Percentiles rank a stretch among this genome's conserved stretches.
These are phyloP conservation scores for Setaria italica DNA, from an alignment of 202 grass and related monocot genomes.

Conservation along the genomic window DNA sequence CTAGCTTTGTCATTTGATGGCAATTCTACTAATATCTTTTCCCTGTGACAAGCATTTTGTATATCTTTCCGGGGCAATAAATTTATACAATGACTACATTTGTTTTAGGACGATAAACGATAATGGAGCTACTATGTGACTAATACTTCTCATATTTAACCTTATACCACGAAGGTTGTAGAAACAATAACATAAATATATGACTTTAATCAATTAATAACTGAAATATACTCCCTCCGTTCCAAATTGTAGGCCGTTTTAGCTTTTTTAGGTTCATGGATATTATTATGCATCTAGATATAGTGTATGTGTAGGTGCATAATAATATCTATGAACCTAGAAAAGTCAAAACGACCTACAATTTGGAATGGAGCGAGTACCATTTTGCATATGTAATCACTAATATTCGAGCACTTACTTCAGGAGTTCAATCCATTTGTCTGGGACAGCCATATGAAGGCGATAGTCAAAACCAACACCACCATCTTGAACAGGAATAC, in stretches of 20 bases:
- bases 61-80: neutral
- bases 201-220: slow-evolving; percentile 20
- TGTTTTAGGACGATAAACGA: neutral
- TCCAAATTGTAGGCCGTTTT: too few species aligned
- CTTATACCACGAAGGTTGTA: neutral
- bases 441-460: slow-evolving; percentile 88
- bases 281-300: too few species aligned
- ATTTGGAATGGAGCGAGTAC: too few species aligned
- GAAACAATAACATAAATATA: slow-evolving; percentile 2
- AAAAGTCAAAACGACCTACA: too few species aligned
- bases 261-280: too few species aligned
- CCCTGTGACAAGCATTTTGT: neutral
- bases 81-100: neutral
- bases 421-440: slow-evolving; percentile 98
- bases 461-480: slow-evolving; percentile 97
- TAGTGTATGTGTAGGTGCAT: too few species aligned
- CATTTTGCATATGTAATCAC: slow-evolving; percentile 6
- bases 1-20: neutral
- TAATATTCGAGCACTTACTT: slow-evolving; percentile 63
- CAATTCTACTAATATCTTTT: slow-evolving; percentile 3
- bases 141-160: neutral
- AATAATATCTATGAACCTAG: too few species aligned
- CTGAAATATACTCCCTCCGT: neutral
- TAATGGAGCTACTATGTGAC: slow-evolving; percentile 2
- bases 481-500: slow-evolving; percentile 87